Conservation (phyloP, 2,329 filamentous ascomycete species). For the Colletotrichum sp. region DNA sequence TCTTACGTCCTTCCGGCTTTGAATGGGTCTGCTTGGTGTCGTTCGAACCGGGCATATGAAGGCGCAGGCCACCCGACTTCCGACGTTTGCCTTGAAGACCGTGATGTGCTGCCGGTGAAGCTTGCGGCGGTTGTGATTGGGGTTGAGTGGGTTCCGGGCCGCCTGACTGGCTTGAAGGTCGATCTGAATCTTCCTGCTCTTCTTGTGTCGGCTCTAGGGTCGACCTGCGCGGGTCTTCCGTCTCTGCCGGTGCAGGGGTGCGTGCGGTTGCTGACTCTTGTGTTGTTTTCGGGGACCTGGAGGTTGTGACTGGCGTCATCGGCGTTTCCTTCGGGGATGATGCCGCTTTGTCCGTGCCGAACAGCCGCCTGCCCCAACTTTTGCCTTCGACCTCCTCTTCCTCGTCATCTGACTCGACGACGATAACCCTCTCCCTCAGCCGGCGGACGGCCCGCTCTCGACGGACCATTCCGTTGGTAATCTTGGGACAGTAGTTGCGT, state of each 20-base stretch:
- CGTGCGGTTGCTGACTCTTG: background rate
- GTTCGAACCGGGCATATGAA: constrained; percentile 1
- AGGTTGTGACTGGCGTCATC: constrained; percentile 11
- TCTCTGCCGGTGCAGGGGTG: background rate
- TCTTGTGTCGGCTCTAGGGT: constrained; percentile 18
- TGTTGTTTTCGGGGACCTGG: constrained; percentile 2
- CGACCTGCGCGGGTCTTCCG: background rate
- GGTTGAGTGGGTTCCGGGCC: background rate
- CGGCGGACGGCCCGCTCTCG: constrained; percentile 73
- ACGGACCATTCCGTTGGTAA: constrained; percentile 87
- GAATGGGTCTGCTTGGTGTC: background rate
- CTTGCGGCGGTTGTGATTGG: background rate
- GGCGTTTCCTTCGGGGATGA: constrained; percentile 10
- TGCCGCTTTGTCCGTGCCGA: constrained; percentile 24
- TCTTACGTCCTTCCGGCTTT: constrained; percentile 34
- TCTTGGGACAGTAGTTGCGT: constrained; percentile 64
- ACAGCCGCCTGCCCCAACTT: constrained; percentile 39
- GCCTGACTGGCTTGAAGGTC: background rate
- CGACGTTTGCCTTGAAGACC: constrained; percentile 4
- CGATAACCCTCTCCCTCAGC: constrained; percentile 57
- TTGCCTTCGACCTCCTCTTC: constrained; percentile 36
- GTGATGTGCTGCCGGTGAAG: background rate
- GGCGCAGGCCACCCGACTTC: constrained; percentile 6
- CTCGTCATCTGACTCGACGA: constrained; percentile 41
- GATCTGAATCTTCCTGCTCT: constrained; percentile 16